Conservation (phyloP, 805 yeast species). For the Pichia thaimueangensis region DNA sequence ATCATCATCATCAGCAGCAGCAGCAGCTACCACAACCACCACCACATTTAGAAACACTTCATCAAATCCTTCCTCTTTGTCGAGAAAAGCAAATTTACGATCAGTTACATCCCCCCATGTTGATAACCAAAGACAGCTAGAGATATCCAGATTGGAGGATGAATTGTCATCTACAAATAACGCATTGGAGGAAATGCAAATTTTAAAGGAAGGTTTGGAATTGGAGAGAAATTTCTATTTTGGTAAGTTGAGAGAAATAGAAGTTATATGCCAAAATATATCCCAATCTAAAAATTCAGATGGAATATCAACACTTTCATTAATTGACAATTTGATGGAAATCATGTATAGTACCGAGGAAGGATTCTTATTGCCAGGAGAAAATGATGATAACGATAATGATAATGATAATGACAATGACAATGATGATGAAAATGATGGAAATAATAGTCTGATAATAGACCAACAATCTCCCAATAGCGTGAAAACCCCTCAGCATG, state of each 20-base stretch:
- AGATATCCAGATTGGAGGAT: slow-evolving; percentile 23
- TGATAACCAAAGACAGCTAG: neutral
- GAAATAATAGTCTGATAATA: neutral
- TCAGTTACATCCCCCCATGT: neutral
- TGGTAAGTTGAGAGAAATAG: slow-evolving; percentile 83
- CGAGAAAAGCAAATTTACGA: neutral
- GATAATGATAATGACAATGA: neutral
- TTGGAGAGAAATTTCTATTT: slow-evolving; percentile 88
- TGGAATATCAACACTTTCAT: slow-evolving; percentile 30
- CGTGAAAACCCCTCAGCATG: too few relatives aligned
- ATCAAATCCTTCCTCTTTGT: neutral
- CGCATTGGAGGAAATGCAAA: slow-evolving; percentile 51
- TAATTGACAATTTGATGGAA: slow-evolving; percentile 59
- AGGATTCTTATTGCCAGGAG: slow-evolving; percentile 64
- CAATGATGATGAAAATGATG: neutral
- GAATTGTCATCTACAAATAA: slow-evolving; percentile 45
- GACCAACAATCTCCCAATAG: too few relatives aligned
- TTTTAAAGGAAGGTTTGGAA: slow-evolving; percentile 60
- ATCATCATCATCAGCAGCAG: neutral
- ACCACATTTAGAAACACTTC: too few relatives aligned
- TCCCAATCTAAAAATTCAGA: slow-evolving; percentile 27
- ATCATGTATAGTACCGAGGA: slow-evolving; percentile 78
- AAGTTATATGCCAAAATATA: slow-evolving; percentile 62
- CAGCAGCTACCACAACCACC: neutral
- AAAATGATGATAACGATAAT: neutral